phyloP scores from a whole-genome alignment of 2,329 filamentous ascomycete genomes.

The Alternaria gaisen region DNA sequence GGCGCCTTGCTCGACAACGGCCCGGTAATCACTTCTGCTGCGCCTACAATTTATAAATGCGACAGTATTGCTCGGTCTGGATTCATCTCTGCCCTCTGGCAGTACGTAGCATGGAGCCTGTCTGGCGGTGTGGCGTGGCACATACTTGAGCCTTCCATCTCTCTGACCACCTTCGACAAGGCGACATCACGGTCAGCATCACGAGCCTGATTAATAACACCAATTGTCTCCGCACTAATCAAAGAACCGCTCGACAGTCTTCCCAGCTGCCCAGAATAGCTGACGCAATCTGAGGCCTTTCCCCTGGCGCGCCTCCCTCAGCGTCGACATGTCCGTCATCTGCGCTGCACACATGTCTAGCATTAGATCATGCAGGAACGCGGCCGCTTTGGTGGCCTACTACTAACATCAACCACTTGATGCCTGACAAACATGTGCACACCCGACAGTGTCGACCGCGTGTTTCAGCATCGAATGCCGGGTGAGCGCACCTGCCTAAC shows the following conservation, averaged over 20 bases:
- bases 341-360: constrained; percentile 2
- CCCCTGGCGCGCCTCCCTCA: constrained; percentile 9
- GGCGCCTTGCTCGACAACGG: not conserved
- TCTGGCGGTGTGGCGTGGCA: not conserved
- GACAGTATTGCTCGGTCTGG: not conserved
- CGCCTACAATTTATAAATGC: not conserved
- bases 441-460: constrained; percentile 1
- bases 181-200: constrained; percentile 2
- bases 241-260: not conserved
- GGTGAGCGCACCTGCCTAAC: constrained; percentile 3
- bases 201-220: not conserved
- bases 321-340: constrained; percentile 11
- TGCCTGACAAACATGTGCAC: constrained; percentile 3
- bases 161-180: constrained; percentile 11
- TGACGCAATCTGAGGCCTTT: constrained; percentile 3
- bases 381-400: constrained; percentile 18
- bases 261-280: not conserved
- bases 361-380: constrained; percentile 31
- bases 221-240: not conserved
- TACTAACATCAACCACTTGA: not conserved
- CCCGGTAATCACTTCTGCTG: not conserved
- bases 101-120: not conserved
- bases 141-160: not conserved
- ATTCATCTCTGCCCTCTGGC: not conserved
- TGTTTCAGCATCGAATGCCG: constrained; percentile 8